Percentiles rank a stretch among this genome's conserved stretches.
These are phyloP conservation scores for Chrysophaeum taylorii DNA, from an alignment of 352 stramenopile genomes.

Conservation along the genomic window DNA sequence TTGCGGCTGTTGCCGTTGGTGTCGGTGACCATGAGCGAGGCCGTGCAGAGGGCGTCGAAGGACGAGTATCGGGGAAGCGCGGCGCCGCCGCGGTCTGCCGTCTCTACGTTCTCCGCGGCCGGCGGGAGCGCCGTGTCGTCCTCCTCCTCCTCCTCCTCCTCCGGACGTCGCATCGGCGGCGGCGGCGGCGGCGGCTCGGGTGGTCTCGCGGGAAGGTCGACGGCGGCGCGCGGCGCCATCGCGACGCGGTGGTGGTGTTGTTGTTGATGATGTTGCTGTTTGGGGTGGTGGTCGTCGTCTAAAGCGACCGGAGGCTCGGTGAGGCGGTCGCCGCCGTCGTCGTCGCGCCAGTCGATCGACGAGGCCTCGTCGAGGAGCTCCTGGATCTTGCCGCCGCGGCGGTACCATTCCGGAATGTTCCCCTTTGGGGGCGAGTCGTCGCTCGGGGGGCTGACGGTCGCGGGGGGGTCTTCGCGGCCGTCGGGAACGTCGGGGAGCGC, in stretches of 20 bases:
- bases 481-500: background rate
- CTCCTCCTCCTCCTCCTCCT: too few species aligned
- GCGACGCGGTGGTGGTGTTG: background rate
- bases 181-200: background rate
- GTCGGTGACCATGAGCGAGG: background rate
- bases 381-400: conserved; percentile 1
- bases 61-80: conserved; percentile 6
- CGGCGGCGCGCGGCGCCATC: background rate
- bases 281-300: too few species aligned
- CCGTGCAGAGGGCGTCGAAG: conserved; percentile 9
- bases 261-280: too few species aligned
- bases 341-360: background rate
- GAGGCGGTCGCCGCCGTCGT: background rate
- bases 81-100: background rate
- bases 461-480: background rate
- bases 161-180: background rate
- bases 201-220: background rate
- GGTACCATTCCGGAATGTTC: background rate
- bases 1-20: background rate
- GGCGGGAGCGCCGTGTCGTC: too few species aligned
- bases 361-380: conserved; percentile 2
- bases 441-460: background rate
- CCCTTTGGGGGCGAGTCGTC: background rate
- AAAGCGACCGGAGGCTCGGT: background rate
- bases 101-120: background rate